Conservation (phyloP, 148 eudicot genomes). For the Spergularia marina region DNA sequence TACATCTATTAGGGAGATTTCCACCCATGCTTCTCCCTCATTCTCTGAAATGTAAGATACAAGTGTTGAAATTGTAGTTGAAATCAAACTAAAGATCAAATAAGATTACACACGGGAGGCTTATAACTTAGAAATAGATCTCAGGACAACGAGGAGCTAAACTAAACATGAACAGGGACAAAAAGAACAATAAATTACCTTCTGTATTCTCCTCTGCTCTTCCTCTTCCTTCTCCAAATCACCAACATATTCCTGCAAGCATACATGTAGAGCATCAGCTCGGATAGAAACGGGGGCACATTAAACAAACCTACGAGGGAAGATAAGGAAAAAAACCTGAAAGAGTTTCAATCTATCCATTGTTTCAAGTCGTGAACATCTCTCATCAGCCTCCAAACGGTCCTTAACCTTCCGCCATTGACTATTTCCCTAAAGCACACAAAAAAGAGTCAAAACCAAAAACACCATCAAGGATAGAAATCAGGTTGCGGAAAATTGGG, state of each 20-base stretch:
- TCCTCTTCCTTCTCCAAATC: constrained; percentile 96
- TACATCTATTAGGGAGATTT: too few relatives aligned
- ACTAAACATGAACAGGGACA: too few relatives aligned
- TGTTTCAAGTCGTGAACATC: constrained; percentile 86
- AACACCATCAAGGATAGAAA: constrained; percentile 15
- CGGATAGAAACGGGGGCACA: neutral
- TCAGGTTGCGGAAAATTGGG: neutral
- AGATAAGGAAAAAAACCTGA: constrained; percentile 44
- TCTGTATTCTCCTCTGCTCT: constrained; percentile 76
- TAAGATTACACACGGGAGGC: too few relatives aligned
- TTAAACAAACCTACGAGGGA: constrained; percentile 4
- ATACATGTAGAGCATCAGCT: constrained; percentile 19
- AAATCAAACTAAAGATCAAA: too few relatives aligned
- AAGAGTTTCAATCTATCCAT: constrained; percentile 86
- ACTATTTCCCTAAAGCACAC: constrained; percentile 67
- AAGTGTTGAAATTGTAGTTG: too few relatives aligned
- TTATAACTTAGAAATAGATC: too few relatives aligned
- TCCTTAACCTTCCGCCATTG: constrained; percentile 98
- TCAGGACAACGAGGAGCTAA: neutral
- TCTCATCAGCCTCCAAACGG: constrained; percentile 87
- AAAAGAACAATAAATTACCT: constrained; percentile 39
- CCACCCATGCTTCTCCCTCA: too few relatives aligned
- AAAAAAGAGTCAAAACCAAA: constrained; percentile 6
- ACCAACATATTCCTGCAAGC: constrained; percentile 72
- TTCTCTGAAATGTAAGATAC: too few relatives aligned